Base-by-base conservation (phyloP, 1,284 basidiomycete species). In the Ceratobasidium sp. region DNA sequence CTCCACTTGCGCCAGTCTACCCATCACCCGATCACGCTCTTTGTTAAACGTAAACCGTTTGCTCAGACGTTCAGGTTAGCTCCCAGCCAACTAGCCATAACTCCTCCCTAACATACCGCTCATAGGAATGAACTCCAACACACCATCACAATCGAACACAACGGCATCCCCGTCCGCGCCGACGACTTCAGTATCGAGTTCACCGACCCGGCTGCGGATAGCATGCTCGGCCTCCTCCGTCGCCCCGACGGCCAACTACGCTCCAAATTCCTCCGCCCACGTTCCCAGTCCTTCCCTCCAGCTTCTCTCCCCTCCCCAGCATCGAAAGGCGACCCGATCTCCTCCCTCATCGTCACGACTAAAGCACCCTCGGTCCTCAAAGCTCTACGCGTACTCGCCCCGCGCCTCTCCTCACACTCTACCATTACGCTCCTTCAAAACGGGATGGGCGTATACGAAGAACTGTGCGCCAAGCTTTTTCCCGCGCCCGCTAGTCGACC, bases 371-470 rank as follows among this genome's bases (percentile, higher is more conserved):
- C 90, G 15, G 93, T 93, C 0, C 68, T 91, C 0, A 81, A 83
- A 1, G 91, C 93, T 2, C 82, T 99, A 44, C 84, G 86, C 33
- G 83, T 85, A 2, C 88, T 99, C 67, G 84, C 89, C 4, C 89
- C 89, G 9, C 90, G 96, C 26, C 85, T 98, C 40, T 88, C 89
- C 5, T 84, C 89, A 0, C 84, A 89, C 71, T 93, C 92, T 61
- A 98, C 96, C 38, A 91, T 99, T 80, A 94, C 97, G 0, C 89
- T 99, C 6, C 85, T 98, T 68, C 95, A 98, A 83, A 98, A 98
- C 84, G 97, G 84, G 87, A 88, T 98, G 92, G 97, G 96, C 20
- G 87, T 97, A 17, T 94, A 96, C 84, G 96, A 99, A 82, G 86
- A 91, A 79, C 87, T 98, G 71, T 84, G 95, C 61, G 84, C 87